Evolutionary conservation across 352 stramenopile genomes (phyloP).

Genomic region (Globisporangium yorkense): DNA sequence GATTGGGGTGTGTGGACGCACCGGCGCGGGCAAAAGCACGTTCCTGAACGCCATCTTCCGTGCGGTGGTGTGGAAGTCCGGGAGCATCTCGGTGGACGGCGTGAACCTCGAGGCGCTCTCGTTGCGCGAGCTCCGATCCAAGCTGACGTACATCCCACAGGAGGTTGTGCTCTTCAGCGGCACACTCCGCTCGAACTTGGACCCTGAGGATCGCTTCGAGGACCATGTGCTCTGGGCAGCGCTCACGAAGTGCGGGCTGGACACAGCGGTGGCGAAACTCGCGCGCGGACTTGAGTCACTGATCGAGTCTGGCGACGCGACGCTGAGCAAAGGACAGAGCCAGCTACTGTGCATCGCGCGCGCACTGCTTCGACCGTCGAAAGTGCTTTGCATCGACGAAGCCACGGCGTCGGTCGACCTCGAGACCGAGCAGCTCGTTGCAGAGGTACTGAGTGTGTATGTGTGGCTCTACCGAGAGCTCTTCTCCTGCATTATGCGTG

Average conservation of each 20-base stretch:
- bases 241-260: slow-evolving; percentile 43
- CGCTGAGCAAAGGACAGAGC: slow-evolving; percentile 66
- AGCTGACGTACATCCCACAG: slow-evolving; percentile 82
- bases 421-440: slow-evolving; percentile 73
- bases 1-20: slow-evolving; percentile 83
- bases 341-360: slow-evolving; percentile 76
- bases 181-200: slow-evolving; percentile 81
- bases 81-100: slow-evolving; percentile 66
- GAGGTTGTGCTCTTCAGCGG: slow-evolving; percentile 79
- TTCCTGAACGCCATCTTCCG: slow-evolving; percentile 82
- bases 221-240: slow-evolving; percentile 60
- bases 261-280: slow-evolving; percentile 34
- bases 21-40: slow-evolving; percentile 88
- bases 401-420: slow-evolving; percentile 89
- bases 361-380: slow-evolving; percentile 83
- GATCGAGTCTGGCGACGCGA: slow-evolving; percentile 37
- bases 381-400: slow-evolving; percentile 93
- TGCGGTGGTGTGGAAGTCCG: slow-evolving; percentile 40
- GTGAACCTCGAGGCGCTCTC: slow-evolving; percentile 55
- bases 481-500: neutral
- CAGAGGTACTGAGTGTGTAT: slow-evolving; percentile 32
- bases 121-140: slow-evolving; percentile 53
- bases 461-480: neutral
- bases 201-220: slow-evolving; percentile 34
- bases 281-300: slow-evolving; percentile 40